Percentiles rank a stretch among this genome's conserved stretches.
Evolutionary conservation across 257 asterid genomes (phyloP).

Genomic region (Solanum chmielewskii): DNA sequence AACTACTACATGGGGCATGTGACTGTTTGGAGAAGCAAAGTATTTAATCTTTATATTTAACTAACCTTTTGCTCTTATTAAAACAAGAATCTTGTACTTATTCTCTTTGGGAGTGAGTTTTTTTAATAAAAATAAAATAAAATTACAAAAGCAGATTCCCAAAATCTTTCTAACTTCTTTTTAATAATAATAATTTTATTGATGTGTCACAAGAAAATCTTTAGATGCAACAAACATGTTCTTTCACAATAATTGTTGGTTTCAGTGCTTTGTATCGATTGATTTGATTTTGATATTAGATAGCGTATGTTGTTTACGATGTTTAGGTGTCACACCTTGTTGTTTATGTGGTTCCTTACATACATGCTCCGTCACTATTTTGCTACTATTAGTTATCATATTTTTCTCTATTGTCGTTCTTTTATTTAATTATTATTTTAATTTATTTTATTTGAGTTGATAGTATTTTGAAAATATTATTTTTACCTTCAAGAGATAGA

Average conservation of each 20-base stretch:
- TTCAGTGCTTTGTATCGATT: no score
- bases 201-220: not conserved
- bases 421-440: not conserved
- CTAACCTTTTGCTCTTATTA: not conserved
- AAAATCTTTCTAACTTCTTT: not conserved
- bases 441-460: not conserved
- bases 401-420: not conserved
- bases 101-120: not conserved
- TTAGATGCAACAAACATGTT: not conserved
- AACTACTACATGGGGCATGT: not conserved
- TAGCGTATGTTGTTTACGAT: no score
- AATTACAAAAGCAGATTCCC: not conserved
- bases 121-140: not conserved
- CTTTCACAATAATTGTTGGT: not conserved
- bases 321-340: not conserved
- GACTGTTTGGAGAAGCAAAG: not conserved
- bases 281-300: not conserved
- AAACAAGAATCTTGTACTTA: not conserved
- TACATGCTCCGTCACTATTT: no score
- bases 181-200: not conserved
- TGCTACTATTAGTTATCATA: not conserved
- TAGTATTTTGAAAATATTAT: fast-evolving
- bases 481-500: not conserved
- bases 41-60: not conserved
- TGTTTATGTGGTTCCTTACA: not conserved